phyloP scores from a whole-genome alignment of 2,329 filamentous ascomycete genomes.

The Cytospora leucostoma region DNA sequence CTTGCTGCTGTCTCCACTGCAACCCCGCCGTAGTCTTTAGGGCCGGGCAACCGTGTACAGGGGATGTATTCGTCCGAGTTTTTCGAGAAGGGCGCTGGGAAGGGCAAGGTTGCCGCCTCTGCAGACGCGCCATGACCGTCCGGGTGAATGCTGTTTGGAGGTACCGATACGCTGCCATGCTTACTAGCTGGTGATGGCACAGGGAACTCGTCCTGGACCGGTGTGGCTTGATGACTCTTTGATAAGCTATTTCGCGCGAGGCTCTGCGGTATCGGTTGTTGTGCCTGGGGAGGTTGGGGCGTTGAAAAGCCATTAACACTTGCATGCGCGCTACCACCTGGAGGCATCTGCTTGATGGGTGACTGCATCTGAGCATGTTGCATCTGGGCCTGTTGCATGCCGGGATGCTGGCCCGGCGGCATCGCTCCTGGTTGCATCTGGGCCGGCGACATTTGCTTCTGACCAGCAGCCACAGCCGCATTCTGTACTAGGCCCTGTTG shows the following conservation, averaged over 20 bases:
- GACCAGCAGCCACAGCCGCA: slow-evolving; percentile 42
- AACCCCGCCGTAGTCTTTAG: slow-evolving; percentile 59
- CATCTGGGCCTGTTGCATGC: slow-evolving; percentile 44
- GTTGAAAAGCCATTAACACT: slow-evolving; percentile 53
- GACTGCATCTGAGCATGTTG: slow-evolving; percentile 44
- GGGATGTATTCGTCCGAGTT: slow-evolving; percentile 58
- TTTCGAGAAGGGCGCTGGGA: slow-evolving; percentile 41
- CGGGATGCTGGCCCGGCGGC: slow-evolving; percentile 43
- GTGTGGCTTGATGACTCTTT: slow-evolving; percentile 50
- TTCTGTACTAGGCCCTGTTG: slow-evolving; percentile 32
- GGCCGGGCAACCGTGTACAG: slow-evolving; percentile 44
- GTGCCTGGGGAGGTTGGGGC: slow-evolving; percentile 45
- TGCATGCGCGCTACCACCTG: slow-evolving; percentile 47
- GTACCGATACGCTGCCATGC: slow-evolving; percentile 44
- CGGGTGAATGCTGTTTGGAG: slow-evolving; percentile 37
- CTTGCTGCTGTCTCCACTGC: slow-evolving; percentile 65
- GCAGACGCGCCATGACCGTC: slow-evolving; percentile 34
- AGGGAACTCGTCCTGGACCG: slow-evolving; percentile 44
- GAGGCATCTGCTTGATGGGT: slow-evolving; percentile 48
- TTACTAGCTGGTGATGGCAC: slow-evolving; percentile 50
- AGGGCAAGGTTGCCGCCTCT: slow-evolving; percentile 32
- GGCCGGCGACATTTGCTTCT: slow-evolving; percentile 45
- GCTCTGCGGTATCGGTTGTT: slow-evolving; percentile 44
- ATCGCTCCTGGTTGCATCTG: slow-evolving; percentile 44
- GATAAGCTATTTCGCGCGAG: slow-evolving; percentile 56